phyloP scores from a whole-genome alignment of 2,329 filamentous ascomycete genomes.

The Aspergillus pseudotamarii region DNA sequence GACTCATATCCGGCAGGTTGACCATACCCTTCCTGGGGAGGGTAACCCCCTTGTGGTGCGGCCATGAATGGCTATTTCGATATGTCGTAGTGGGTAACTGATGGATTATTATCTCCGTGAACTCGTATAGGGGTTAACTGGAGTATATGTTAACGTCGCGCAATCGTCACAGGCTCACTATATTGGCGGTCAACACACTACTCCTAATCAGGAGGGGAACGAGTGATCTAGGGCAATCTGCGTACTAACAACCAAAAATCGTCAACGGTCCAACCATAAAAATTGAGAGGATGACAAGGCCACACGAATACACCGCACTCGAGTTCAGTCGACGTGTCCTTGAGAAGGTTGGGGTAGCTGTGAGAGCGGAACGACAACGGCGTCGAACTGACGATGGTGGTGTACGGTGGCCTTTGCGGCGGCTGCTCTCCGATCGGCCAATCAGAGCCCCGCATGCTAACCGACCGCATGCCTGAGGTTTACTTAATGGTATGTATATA shows the following conservation, averaged over 20 bases:
- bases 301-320: constrained; percentile 16
- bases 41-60: constrained; percentile 55
- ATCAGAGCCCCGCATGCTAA: constrained; percentile 33
- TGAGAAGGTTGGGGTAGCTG: constrained; percentile 12
- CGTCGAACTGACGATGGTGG: constrained; percentile 22
- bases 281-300: constrained; percentile 3
- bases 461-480: constrained; percentile 16
- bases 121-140: constrained; percentile 5
- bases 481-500: neutral
- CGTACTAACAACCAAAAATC: constrained; percentile 22
- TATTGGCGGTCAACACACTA: constrained; percentile 23
- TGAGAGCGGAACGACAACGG: constrained; percentile 16
- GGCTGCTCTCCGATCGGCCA: constrained; percentile 28
- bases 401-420: constrained; percentile 44
- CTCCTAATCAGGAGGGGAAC: constrained; percentile 12
- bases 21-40: constrained; percentile 53
- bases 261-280: neutral
- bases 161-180: constrained; percentile 26
- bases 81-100: neutral
- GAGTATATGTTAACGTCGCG: constrained; percentile 16
- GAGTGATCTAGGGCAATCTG: constrained; percentile 15
- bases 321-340: constrained; percentile 18
- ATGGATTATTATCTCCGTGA: neutral
- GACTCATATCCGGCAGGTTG: constrained; percentile 44
- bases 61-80: constrained; percentile 43